A percentile compares a stretch with the other conserved stretches of the same genome.
These are phyloP conservation scores for Plasmodium gonderi DNA, from an alignment of 169 alveolate species.

Conservation along the genomic window DNA sequence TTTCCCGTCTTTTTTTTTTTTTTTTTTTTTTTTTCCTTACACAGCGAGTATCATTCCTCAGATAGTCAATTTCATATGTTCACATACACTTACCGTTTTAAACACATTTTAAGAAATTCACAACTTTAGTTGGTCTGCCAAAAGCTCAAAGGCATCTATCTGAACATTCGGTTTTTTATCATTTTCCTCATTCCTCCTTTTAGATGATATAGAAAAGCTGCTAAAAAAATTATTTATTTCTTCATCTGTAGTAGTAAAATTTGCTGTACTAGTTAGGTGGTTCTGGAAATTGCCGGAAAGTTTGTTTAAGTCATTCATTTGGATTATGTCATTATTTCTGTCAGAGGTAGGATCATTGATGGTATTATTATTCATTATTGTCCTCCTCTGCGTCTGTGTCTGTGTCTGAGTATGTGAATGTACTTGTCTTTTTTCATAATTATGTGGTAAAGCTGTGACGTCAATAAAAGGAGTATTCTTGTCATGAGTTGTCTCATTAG, in stretches of 20 bases:
- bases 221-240: conserved; percentile 34
- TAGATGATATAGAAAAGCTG: conserved; percentile 32
- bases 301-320: neutral
- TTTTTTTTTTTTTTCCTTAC: no score
- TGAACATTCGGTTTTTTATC: conserved; percentile 40
- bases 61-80: no score
- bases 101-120: neutral
- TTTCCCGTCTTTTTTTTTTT: no score
- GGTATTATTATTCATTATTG: neutral
- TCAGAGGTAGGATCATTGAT: neutral
- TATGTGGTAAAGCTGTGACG: neutral
- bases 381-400: neutral
- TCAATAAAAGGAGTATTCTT: neutral
- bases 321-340: neutral
- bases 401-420: neutral
- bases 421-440: neutral
- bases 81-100: no score
- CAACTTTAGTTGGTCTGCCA: conserved; percentile 50
- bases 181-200: conserved; percentile 34
- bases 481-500: neutral
- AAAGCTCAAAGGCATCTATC: conserved; percentile 55
- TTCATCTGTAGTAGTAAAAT: neutral
- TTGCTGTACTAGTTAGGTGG: neutral
- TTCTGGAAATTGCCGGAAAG: neutral
- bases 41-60: no score